Evolutionary conservation across 2,329 filamentous ascomycete species (phyloP).

Genomic region (Aspergillus sp.): DNA sequence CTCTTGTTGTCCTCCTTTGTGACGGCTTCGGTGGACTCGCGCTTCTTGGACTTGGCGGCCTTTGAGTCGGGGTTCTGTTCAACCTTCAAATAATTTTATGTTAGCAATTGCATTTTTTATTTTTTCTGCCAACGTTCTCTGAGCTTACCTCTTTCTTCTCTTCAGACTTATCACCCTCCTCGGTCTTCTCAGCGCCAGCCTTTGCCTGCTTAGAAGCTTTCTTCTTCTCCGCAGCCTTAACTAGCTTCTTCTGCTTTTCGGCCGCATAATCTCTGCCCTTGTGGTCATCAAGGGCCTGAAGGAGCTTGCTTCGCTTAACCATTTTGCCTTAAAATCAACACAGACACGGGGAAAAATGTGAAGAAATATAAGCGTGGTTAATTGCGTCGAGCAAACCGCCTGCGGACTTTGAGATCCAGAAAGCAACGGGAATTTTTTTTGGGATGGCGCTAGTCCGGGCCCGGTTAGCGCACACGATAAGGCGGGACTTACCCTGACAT

Average conservation of each 20-base stretch:
- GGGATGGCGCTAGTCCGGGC: conserved; percentile 18
- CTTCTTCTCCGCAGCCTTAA: conserved; percentile 44
- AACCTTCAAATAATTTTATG: neutral
- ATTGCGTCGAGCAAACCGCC: conserved; percentile 6
- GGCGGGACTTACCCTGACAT: conserved; percentile 4
- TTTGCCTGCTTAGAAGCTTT: conserved; percentile 30
- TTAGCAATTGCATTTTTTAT: conserved; percentile 8
- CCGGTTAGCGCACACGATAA: conserved; percentile 18
- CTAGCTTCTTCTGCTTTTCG: conserved; percentile 70
- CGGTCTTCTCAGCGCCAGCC: conserved; percentile 9
- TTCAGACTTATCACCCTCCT: conserved; percentile 11
- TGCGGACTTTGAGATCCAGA: conserved; percentile 10
- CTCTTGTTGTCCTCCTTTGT: conserved; percentile 36
- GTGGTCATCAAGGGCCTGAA: conserved; percentile 54
- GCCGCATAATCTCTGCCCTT: conserved; percentile 66
- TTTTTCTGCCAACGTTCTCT: no score
- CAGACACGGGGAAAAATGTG: no score
- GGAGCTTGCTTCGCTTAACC: conserved; percentile 55
- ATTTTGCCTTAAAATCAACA: conserved; percentile 21
- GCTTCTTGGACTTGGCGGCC: conserved; percentile 11
- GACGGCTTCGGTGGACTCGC: conserved; percentile 25
- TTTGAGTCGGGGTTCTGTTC: neutral
- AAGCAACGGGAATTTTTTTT: conserved; percentile 30
- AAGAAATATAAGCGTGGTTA: neutral
- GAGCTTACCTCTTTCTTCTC: conserved; percentile 7